Percentiles rank a stretch among this genome's conserved stretches.
Evolutionary conservation across 2,329 filamentous ascomycete genomes (phyloP).

Genomic region (Ilyonectria sp.): DNA sequence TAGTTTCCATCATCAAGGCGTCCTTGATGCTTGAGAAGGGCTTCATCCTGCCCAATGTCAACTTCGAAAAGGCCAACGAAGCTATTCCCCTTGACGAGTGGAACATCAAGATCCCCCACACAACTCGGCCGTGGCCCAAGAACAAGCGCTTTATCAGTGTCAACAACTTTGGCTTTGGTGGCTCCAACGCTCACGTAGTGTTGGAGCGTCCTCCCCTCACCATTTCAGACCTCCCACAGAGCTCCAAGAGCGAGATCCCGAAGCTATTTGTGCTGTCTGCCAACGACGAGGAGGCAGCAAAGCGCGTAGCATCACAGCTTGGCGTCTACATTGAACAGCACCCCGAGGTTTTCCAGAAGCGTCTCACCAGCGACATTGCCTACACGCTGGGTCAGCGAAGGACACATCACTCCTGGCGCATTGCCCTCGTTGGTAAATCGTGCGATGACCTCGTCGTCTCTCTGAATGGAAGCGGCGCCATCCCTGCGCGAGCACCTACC

Average conservation of each 20-base stretch:
- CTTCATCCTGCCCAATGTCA: slow-evolving; percentile 65
- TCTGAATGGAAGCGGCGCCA: slow-evolving; percentile 54
- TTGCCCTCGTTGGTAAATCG: slow-evolving; percentile 60
- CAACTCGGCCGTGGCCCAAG: slow-evolving; percentile 61
- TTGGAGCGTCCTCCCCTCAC: slow-evolving; percentile 45
- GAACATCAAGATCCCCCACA: slow-evolving; percentile 64
- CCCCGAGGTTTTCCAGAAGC: slow-evolving; percentile 59
- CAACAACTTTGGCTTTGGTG: slow-evolving; percentile 65
- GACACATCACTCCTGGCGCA: slow-evolving; percentile 60
- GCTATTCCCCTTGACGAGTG: slow-evolving; percentile 65
- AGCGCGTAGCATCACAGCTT: slow-evolving; percentile 50
- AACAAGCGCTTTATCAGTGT: slow-evolving; percentile 66
- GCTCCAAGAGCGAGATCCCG: slow-evolving; percentile 35
- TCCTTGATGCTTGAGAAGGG: slow-evolving; percentile 66
- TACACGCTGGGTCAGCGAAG: slow-evolving; percentile 64
- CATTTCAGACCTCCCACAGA: slow-evolving; percentile 25
- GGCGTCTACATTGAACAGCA: slow-evolving; percentile 59
- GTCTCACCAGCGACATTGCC: slow-evolving; percentile 62
- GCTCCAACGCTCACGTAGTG: slow-evolving; percentile 62
- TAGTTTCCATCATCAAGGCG: slow-evolving; percentile 67
- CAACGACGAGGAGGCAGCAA: slow-evolving; percentile 55
- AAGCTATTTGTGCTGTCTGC: slow-evolving; percentile 62
- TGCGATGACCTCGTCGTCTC: slow-evolving; percentile 62
- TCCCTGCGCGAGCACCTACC: slow-evolving; percentile 34
- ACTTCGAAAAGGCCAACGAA: slow-evolving; percentile 65